A percentile compares a stretch with the other conserved stretches of the same genome.
phyloP scores from a whole-genome alignment of 257 asterid species.

The Solanum etuberosum region DNA sequence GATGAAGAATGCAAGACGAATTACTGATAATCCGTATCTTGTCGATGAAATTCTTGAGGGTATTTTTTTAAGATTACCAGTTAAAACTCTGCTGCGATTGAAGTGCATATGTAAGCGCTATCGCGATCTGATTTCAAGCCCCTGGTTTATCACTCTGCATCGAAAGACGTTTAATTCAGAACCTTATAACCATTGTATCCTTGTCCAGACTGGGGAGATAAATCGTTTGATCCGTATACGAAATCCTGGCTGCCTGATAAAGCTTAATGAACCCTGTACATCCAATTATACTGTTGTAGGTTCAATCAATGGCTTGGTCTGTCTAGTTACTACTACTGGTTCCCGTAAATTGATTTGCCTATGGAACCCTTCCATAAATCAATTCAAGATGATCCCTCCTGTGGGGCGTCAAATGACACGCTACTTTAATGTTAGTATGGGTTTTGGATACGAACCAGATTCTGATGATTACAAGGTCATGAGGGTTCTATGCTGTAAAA shows the following conservation, averaged over 20 bases:
- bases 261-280: not conserved
- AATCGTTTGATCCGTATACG: not conserved
- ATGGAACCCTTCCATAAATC: not conserved
- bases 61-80: not conserved
- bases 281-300: not conserved
- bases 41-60: not conserved
- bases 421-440: not conserved
- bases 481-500: not conserved
- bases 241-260: not conserved
- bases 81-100: not conserved
- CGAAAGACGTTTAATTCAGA: not conserved
- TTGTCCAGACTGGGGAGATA: not conserved
- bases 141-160: not conserved
- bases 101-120: not conserved
- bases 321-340: not conserved
- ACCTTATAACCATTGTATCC: not conserved
- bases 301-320: not conserved
- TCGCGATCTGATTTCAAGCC: not conserved
- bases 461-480: constrained; percentile 1
- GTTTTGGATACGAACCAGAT: not conserved
- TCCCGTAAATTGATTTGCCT: not conserved
- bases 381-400: not conserved
- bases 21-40: not conserved
- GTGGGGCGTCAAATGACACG: not conserved
- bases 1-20: not conserved